Evolutionary conservation across 768 basidiomycete species (phyloP), one percentile per base, ranked within the genome.

Genomic region (Lepiota brunneoincarnata): DNA sequence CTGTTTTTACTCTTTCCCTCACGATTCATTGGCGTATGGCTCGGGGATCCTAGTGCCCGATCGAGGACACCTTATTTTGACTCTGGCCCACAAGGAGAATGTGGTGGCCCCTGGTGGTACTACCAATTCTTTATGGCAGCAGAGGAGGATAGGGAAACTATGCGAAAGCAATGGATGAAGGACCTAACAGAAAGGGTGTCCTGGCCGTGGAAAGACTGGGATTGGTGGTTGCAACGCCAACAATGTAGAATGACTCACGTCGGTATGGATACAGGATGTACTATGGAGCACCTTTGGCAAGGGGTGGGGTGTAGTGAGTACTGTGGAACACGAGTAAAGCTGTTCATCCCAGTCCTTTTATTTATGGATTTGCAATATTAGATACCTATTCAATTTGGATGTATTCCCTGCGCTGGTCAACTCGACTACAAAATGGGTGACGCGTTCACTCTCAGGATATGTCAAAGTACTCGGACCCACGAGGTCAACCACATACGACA

Each of bases 121-220:
- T 81, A 81, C 57, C 75, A 81, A 52, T 84, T 74, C 58, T 81
- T 71, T 66, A 60, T 83, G 10, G 74, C 77, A 0, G 54, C 60
- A 11, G 54, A 59, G 2, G 39, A 20, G 6, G 61, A 58, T 37
- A 55, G 66, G n/a, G 49, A 57, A 2, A 40, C 50, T 18, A 66
- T 67, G 67, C 49, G 63, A 23, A 54, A 61, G 23, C 51, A 14
- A 40, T 35, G n/a, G 44, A 20, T 44, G 52, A 51, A 50, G 35
- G 48, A 44, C 23, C 57, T 52, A 55, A 34, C 37, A 10, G 50
- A 35, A 15, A 60, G 43, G 67, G 51, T 49, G 26, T 36, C 2
- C 4, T 42, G 40, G 40, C 31, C 31, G 2, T 51, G 28, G 40
- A 41, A 36, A 2, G 20, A 23, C 2, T 43, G 40, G 50, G 18